Evolutionary conservation across 768 basidiomycete genomes (phyloP), one percentile per base, ranked within the genome.

Genomic region (Xerocomus potaroensis): DNA sequence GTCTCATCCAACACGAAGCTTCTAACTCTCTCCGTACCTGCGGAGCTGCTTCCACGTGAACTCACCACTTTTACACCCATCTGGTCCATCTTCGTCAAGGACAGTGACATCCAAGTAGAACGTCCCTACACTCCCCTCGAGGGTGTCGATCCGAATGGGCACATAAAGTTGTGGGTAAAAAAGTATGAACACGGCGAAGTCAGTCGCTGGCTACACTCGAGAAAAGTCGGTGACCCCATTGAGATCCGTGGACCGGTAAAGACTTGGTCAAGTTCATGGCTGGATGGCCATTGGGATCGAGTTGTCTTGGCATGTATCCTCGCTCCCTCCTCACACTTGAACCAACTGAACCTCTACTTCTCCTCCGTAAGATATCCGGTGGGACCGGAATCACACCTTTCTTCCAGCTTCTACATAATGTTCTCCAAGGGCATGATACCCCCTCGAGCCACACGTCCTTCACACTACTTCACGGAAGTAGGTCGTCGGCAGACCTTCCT

Each of bases 311-410:
- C 83, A 60, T 34, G 58, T 49, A 42, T 18, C 10, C 9, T 7
- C 27, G 18, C 22, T 18, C 19, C 24, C 31, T 21, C 24, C 19
- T 38, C 27, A 18, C 18, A n/a, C 30, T 12, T 34, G 15, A 39
- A 23, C 31, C 9, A 29, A 14, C 42, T 46, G 30, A 51, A 26
- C 33, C 14, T 29, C 33, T n/a, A 8, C 8, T 30, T 37, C 23
- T 19, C 12, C 9, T n/a, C 32, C 14, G n/a, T 36, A 48, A 92
- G 90, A 82, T 92, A 45, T 91, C 88, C 35, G 90, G 90, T 30
- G 90, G 90, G 22, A 92, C 90, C 5, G 90, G 91, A 23, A 83
- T 92, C 40, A 84, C 90, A 14, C 91, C 90, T 4, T 91, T 92
- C 62, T 81, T 80, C 57, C 90, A 92, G 59, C 72, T 92, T 16